Conservation (phyloP, 495 filamentous ascomycete genomes). For the Penicillium fimorum region DNA sequence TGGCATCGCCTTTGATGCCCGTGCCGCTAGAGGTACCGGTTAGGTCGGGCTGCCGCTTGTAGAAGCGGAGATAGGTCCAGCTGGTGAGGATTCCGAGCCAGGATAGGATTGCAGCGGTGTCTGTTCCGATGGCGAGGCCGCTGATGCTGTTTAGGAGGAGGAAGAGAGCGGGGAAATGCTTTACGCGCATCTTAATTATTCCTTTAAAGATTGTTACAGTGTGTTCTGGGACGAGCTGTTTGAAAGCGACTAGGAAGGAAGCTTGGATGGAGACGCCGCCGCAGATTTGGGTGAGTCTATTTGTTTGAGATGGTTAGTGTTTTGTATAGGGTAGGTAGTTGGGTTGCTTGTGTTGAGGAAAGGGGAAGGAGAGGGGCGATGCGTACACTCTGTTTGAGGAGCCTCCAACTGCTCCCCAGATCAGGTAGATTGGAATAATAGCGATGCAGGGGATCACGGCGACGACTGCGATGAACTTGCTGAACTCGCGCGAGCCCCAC, state of each 20-base stretch:
- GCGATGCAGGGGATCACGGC: slow-evolving; percentile 77
- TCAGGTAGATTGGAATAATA: slow-evolving; percentile 68
- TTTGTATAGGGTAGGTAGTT: slow-evolving; percentile 21
- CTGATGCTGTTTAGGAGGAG: slow-evolving; percentile 74
- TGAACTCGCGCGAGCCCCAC: slow-evolving; percentile 91
- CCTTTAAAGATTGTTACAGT: slow-evolving; percentile 92
- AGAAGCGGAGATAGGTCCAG: slow-evolving; percentile 97
- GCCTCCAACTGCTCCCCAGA: slow-evolving; percentile 68
- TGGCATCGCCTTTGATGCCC: slow-evolving; percentile 75
- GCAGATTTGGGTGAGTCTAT: slow-evolving; percentile 72
- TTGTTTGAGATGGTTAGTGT: slow-evolving; percentile 25
- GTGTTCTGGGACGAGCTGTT: slow-evolving; percentile 95
- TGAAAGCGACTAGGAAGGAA: slow-evolving; percentile 95
- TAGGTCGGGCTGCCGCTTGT: slow-evolving; percentile 70
- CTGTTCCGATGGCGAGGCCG: slow-evolving; percentile 77
- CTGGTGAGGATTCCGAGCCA: slow-evolving; percentile 80
- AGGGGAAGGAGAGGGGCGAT: not conserved
- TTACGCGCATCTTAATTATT: slow-evolving; percentile 84
- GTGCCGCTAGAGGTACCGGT: slow-evolving; percentile 52
- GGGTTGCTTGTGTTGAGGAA: not conserved
- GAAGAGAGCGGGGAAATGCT: slow-evolving; percentile 90
- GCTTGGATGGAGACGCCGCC: slow-evolving; percentile 88
- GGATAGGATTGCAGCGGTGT: slow-evolving; percentile 76
- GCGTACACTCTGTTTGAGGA: slow-evolving; percentile 69
- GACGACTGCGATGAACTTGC: slow-evolving; percentile 79